Percentiles rank a stretch among this genome's conserved stretches.
These are phyloP conservation scores for Vitis cinerea DNA, from an alignment of 164 flowering plant genomes.

Conservation along the genomic window DNA sequence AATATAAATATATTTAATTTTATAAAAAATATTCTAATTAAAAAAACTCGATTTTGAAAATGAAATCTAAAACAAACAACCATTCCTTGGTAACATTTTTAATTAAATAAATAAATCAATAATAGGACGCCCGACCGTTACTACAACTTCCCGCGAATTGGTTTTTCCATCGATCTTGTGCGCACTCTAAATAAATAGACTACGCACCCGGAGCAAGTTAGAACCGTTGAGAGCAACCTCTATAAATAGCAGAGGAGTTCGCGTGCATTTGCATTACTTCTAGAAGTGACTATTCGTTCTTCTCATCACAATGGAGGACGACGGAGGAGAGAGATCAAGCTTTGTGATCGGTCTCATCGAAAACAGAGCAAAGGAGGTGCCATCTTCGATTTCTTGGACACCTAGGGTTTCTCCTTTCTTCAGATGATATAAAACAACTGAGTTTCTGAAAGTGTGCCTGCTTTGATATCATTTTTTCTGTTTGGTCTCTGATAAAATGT, in stretches of 20 bases:
- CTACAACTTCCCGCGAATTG: no score
- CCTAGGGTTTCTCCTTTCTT: conserved; percentile 1
- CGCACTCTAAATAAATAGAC: not conserved
- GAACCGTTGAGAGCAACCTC: not conserved
- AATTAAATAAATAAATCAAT: no score
- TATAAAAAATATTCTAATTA: no score
- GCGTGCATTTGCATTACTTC: conserved; percentile 1
- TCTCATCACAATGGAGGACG: conserved; percentile 63
- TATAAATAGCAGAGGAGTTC: not conserved
- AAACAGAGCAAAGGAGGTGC: conserved; percentile 92
- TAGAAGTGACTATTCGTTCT: not conserved
- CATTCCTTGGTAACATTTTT: no score
- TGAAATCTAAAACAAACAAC: no score
- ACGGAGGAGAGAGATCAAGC: conserved; percentile 77
- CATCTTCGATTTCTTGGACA: not conserved
- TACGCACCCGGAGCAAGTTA: not conserved
- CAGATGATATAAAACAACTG: no score
- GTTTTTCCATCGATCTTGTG: not conserved
- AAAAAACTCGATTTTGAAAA: no score
- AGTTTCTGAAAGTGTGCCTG: no score
- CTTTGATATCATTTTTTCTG: not conserved
- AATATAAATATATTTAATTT: no score
- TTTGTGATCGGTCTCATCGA: conserved; percentile 77
- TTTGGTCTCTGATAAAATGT: conserved; percentile 10
- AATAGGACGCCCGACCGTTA: no score